Evolutionary conservation across 768 basidiomycete genomes (phyloP).

Genomic region (Ephemerocybe angulata): DNA sequence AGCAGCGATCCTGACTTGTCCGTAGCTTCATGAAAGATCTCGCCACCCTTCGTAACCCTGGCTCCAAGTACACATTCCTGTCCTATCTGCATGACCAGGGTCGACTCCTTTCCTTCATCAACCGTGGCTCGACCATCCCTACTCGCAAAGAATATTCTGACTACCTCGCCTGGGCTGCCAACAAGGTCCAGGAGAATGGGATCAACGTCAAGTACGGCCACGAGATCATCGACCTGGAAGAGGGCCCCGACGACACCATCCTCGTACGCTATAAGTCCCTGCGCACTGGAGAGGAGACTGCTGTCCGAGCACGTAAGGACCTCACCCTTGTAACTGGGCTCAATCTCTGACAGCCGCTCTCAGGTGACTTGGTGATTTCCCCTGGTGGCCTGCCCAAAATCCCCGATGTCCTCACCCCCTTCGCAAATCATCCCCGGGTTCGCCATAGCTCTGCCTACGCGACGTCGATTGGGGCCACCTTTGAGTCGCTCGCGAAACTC

Average conservation of each 20-base stretch:
- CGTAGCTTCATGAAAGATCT: constrained; percentile 51
- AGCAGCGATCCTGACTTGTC: background rate
- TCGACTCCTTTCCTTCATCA: constrained; percentile 50
- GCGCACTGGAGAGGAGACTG: constrained; percentile 29
- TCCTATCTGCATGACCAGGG: constrained; percentile 48
- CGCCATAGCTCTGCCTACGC: constrained; percentile 44
- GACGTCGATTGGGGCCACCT: constrained; percentile 32
- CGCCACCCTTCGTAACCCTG: constrained; percentile 48
- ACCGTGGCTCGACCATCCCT: constrained; percentile 47
- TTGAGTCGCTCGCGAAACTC: constrained; percentile 24
- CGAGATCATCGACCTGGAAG: constrained; percentile 40
- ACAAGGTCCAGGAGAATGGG: constrained; percentile 40
- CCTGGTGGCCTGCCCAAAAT: constrained; percentile 47
- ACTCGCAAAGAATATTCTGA: constrained; percentile 52
- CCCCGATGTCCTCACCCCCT: constrained; percentile 32
- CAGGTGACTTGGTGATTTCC: constrained; percentile 48
- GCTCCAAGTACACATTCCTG: constrained; percentile 50
- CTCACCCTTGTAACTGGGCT: too few relatives aligned
- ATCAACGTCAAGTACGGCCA: constrained; percentile 43
- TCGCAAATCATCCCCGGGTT: constrained; percentile 33
- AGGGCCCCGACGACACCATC: constrained; percentile 31
- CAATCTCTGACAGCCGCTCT: background rate
- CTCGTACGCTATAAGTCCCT: constrained; percentile 35
- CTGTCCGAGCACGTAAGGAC: constrained; percentile 38
- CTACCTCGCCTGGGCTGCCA: constrained; percentile 51